Conservation (phyloP, 306 rosid species). For the Glycyrrhiza uralensis region DNA sequence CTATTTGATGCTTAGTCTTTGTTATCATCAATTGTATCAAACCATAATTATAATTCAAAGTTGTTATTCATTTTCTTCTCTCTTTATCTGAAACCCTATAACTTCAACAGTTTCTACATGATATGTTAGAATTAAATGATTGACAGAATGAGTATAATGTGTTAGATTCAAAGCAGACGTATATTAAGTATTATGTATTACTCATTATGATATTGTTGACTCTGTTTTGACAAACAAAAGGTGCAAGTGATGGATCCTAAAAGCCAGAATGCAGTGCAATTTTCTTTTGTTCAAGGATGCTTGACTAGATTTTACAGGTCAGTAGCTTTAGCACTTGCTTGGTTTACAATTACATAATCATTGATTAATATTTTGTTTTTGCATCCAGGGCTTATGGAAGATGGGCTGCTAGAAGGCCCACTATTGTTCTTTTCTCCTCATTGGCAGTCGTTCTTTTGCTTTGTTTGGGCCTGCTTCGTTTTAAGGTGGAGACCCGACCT, state of each 20-base stretch:
- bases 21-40: too few relatives aligned
- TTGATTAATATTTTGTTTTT: slow-evolving; percentile 26
- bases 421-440: slow-evolving; percentile 69
- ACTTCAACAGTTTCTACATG: neutral
- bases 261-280: slow-evolving; percentile 42
- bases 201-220: slow-evolving; percentile 9
- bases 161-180: neutral
- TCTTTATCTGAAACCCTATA: too few relatives aligned
- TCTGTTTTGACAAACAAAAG: slow-evolving; percentile 33
- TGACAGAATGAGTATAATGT: neutral
- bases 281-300: slow-evolving; percentile 67
- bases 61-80: too few relatives aligned
- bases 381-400: slow-evolving; percentile 72
- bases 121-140: neutral
- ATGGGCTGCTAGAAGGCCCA: slow-evolving; percentile 84
- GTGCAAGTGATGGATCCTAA: slow-evolving; percentile 37
- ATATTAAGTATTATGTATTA: neutral
- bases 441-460: slow-evolving; percentile 72
- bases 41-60: too few relatives aligned
- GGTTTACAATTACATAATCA: neutral
- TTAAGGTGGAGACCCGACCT: slow-evolving; percentile 87
- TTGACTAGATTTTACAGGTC: slow-evolving; percentile 82
- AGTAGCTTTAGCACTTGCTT: slow-evolving; percentile 31
- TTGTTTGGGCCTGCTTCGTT: slow-evolving; percentile 69
- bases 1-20: too few relatives aligned